A percentile compares a stretch with the other conserved stretches of the same genome.
These are phyloP conservation scores for Strigomonas culicis DNA, from an alignment of 208 protist genomes.

Conservation along the genomic window DNA sequence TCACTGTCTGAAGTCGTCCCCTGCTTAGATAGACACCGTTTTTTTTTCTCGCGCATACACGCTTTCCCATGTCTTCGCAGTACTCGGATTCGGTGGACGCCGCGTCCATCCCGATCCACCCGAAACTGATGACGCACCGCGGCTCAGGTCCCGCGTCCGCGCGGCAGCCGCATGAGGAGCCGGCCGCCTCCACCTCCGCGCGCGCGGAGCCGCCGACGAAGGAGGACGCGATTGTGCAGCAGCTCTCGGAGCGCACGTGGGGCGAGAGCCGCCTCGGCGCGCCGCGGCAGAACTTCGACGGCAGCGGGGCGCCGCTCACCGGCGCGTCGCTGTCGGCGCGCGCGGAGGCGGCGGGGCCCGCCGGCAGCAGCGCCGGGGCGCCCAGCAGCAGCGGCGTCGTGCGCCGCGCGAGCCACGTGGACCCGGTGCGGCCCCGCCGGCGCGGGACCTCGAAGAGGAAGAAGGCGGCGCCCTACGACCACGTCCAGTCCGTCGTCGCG, in stretches of 20 bases:
- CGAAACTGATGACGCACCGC: constrained; percentile 53
- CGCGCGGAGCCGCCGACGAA: constrained; percentile 16
- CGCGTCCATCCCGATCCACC: constrained; percentile 21
- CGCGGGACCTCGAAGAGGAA: constrained; percentile 4
- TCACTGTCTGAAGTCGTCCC: background rate
- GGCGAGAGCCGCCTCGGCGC: constrained; percentile 25
- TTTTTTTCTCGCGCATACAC: background rate
- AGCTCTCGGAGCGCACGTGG: constrained; percentile 30
- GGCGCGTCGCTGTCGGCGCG: background rate
- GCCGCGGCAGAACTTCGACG: constrained; percentile 19
- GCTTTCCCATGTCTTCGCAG: background rate
- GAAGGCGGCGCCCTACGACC: constrained; percentile 27
- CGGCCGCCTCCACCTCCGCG: background rate
- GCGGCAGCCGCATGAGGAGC: constrained; percentile 5
- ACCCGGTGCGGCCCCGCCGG: background rate
- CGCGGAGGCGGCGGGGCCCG: background rate
- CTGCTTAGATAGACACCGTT: background rate
- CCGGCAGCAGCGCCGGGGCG: constrained; percentile 8
- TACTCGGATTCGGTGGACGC: background rate
- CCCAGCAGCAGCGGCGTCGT: constrained; percentile 1
- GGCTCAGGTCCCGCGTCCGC: constrained; percentile 16
- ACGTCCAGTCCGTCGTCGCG: constrained; percentile 54
- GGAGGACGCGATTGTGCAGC: constrained; percentile 42
- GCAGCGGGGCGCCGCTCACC: background rate
- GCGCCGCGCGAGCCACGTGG: background rate